Evolutionary conservation across 305 asterid genomes (phyloP), one percentile per base, ranked within the genome.

Genomic region (Ajuga reptans): DNA sequence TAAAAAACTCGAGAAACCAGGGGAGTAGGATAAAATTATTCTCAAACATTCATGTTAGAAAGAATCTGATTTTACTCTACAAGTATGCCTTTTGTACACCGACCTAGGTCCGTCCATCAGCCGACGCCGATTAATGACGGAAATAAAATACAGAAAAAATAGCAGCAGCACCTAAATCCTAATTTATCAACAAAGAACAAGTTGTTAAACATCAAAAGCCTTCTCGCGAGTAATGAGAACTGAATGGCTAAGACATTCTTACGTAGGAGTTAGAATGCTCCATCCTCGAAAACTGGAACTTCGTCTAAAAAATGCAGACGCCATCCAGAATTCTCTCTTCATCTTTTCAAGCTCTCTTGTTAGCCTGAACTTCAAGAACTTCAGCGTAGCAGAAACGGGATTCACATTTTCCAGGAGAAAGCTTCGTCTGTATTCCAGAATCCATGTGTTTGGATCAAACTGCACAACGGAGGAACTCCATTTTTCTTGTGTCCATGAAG

Each of bases 391-490:
- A 18, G 95, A 84, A 73, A 84, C 33, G 45, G 84, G 74, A 50
- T 81, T 80, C 27, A 82, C 12, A 49, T 87, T 88, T 43, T 87
- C 86, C 65, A 74, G n/a, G 1, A 92, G 33, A 60, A 80, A 68
- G 46, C 82, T 73, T 50, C 21, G 84, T 65, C 68, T 77, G 74
- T 92, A 87, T 77, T 92, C 97, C 16, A 90, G 70, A 24, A 92
- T 81, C 97, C 98, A 92, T 14, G 98, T 92, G 41, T 82, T 80
- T 0, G 89, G 84, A 78, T 90, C 97, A 14, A 90, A 67, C 42
- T 86, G 96, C 72, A 88, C 86, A 2, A 78, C 85, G 0, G 90
- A 83, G 18, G 87, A 84, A 62, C 87, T 77, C 98, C 96, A 92
- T 75, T 79, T 85, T 73, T 56, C 74, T 66, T 78, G 91, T 6